A percentile compares a stretch with the other conserved stretches of the same genome.
phyloP scores from a whole-genome alignment of 1,284 basidiomycete species.

The Boletus smithii region DNA sequence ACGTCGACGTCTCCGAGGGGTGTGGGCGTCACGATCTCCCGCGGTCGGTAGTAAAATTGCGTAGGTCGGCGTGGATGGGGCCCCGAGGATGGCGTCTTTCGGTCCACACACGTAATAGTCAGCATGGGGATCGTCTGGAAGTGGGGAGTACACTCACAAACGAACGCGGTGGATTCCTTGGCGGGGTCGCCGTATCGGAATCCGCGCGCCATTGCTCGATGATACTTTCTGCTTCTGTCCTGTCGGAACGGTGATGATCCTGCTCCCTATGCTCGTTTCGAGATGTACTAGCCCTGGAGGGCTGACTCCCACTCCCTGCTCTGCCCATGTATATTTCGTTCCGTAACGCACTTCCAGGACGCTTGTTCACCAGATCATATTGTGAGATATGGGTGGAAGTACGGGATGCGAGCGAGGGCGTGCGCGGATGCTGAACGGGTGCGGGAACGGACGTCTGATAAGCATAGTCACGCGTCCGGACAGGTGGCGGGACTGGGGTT shows the following conservation, averaged over 20 bases:
- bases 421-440: slow-evolving; percentile 12
- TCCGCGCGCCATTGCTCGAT: slow-evolving; percentile 32
- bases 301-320: slow-evolving; percentile 27
- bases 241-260: slow-evolving; percentile 13
- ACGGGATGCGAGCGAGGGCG: slow-evolving; percentile 25
- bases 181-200: slow-evolving; percentile 17
- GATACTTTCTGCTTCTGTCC: slow-evolving; percentile 29
- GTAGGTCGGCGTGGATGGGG: slow-evolving; percentile 14
- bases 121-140: neutral
- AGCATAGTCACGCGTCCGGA: slow-evolving; percentile 32
- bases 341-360: slow-evolving; percentile 25
- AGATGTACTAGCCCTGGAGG: slow-evolving; percentile 17
- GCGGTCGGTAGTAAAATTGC: slow-evolving; percentile 20
- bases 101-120: slow-evolving; percentile 2
- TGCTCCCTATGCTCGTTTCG: slow-evolving; percentile 16
- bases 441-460: slow-evolving; percentile 20
- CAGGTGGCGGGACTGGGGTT: slow-evolving; percentile 21
- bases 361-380: slow-evolving; percentile 32
- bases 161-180: slow-evolving; percentile 19
- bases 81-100: slow-evolving; percentile 18
- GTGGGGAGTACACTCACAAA: slow-evolving; percentile 16
- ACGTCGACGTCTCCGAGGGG: slow-evolving; percentile 15
- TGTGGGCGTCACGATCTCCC: slow-evolving; percentile 19
- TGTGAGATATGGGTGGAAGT: slow-evolving; percentile 32
- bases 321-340: slow-evolving; percentile 24